phyloP scores from a whole-genome alignment of 352 stramenopile species.

The Phytophthora litchii region DNA sequence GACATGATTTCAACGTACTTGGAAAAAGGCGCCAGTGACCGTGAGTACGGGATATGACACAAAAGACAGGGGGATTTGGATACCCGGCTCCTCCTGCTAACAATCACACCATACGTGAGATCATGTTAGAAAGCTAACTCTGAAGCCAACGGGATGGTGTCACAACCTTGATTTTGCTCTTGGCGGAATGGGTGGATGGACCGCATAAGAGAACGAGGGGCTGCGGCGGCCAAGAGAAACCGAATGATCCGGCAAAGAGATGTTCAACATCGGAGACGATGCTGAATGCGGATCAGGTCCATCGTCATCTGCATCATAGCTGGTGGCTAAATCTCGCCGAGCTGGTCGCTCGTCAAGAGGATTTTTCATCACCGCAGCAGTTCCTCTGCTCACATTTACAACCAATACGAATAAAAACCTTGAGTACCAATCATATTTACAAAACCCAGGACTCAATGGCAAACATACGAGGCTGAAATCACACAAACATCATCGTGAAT shows the following conservation, averaged over 20 bases:
- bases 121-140: slow-evolving; percentile 5
- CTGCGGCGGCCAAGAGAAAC: slow-evolving; percentile 49
- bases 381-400: slow-evolving; percentile 48
- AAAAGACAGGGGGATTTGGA: slow-evolving; percentile 90
- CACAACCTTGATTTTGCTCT: slow-evolving; percentile 42
- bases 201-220: slow-evolving; percentile 47
- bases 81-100: slow-evolving; percentile 47
- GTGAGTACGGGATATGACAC: slow-evolving; percentile 97
- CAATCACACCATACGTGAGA: slow-evolving; percentile 1
- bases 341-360: slow-evolving; percentile 44
- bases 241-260: slow-evolving; percentile 40
- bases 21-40: slow-evolving; percentile 94
- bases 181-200: slow-evolving; percentile 25
- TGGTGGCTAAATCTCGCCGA: slow-evolving; percentile 40
- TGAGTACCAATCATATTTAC: too few species aligned
- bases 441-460: background rate
- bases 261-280: slow-evolving; percentile 43
- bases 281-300: slow-evolving; percentile 28
- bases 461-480: slow-evolving; percentile 94
- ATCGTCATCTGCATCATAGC: slow-evolving; percentile 57
- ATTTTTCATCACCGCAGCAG: slow-evolving; percentile 82
- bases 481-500: slow-evolving; percentile 98
- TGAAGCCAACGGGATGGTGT: background rate
- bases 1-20: slow-evolving; percentile 63
- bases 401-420: background rate